phyloP scores from a whole-genome alignment of 2,329 filamentous ascomycete species.

The Cladosporium sphaerospermum region DNA sequence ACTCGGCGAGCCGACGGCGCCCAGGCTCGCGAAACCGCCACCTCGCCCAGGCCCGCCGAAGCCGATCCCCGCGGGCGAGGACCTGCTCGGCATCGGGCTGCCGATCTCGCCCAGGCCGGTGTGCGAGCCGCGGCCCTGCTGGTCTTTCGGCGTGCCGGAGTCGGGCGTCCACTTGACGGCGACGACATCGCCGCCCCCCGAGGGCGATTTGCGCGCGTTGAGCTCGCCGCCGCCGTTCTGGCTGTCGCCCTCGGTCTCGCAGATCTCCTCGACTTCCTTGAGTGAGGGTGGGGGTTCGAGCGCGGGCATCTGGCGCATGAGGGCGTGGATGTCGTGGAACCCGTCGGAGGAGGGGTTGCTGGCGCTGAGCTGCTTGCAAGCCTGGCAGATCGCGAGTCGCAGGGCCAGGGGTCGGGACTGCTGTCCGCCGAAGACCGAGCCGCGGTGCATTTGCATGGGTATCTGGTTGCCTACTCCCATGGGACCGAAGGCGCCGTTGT shows the following conservation, averaged over 20 bases:
- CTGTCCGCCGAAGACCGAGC: constrained; percentile 14
- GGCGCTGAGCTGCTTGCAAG: constrained; percentile 58
- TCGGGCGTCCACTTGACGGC: constrained; percentile 39
- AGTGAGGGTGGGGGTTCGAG: constrained; percentile 51
- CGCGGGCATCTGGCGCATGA: constrained; percentile 57
- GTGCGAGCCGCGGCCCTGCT: constrained; percentile 21
- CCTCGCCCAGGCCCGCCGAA: constrained; percentile 22
- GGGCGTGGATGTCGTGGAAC: constrained; percentile 62
- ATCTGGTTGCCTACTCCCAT: constrained; percentile 31
- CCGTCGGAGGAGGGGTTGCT: constrained; percentile 40
- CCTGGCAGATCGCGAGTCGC: constrained; percentile 68
- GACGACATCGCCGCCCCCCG: constrained; percentile 26
- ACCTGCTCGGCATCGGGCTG: constrained; percentile 40
- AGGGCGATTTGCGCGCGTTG: constrained; percentile 48
- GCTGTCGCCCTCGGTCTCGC: constrained; percentile 80
- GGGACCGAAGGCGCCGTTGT: constrained; percentile 44
- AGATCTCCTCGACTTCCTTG: constrained; percentile 72
- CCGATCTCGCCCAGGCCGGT: constrained; percentile 43
- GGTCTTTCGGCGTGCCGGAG: constrained; percentile 24
- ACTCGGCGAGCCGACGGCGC: constrained; percentile 18
- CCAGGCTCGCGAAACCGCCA: constrained; percentile 22
- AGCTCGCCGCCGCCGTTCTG: constrained; percentile 91
- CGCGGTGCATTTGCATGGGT: constrained; percentile 40
- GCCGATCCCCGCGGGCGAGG: constrained; percentile 28
- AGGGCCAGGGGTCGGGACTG: constrained; percentile 56